Conservation (phyloP, 768 basidiomycete genomes). For the Rhodotorula kratochvilovae region DNA sequence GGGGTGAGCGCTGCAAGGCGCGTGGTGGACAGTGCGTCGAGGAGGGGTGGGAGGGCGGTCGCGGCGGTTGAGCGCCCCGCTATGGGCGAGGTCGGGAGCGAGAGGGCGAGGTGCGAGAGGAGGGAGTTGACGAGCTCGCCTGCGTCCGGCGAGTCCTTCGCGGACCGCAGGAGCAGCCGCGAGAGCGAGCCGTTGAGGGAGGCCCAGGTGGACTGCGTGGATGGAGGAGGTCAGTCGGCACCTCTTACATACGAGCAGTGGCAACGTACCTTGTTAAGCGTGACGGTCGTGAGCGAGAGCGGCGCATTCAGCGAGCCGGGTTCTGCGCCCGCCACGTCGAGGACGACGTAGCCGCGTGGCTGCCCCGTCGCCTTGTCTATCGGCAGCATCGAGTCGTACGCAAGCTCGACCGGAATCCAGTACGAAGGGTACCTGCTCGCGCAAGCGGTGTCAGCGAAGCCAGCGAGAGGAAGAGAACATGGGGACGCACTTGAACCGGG, state of each 20-base stretch:
- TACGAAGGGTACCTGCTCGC: slow-evolving; percentile 28
- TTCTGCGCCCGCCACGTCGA: slow-evolving; percentile 11
- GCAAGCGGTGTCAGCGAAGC: neutral
- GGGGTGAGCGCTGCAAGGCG: neutral
- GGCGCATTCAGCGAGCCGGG: slow-evolving; percentile 19
- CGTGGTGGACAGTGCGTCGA: neutral
- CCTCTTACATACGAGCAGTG: too few species aligned
- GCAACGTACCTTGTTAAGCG: slow-evolving; percentile 39
- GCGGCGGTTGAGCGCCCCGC: neutral
- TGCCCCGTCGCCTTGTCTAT: slow-evolving; percentile 41
- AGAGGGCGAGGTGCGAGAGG: slow-evolving; percentile 7
- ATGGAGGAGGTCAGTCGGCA: neutral
- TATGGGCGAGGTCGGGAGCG: neutral
- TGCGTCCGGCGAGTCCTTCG: neutral
- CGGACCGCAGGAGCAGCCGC: slow-evolving; percentile 18
- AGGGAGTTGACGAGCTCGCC: slow-evolving; percentile 5
- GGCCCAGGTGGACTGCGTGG: slow-evolving; percentile 25
- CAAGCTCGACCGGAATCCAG: slow-evolving; percentile 32
- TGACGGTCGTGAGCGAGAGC: slow-evolving; percentile 20
- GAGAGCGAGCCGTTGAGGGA: slow-evolving; percentile 17
- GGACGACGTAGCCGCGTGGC: slow-evolving; percentile 35
- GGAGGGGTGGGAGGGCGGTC: neutral
- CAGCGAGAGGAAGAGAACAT: too few species aligned
- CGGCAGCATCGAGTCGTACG: slow-evolving; percentile 35
- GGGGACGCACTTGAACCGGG: slow-evolving; percentile 19